Percentiles rank a stretch among this genome's conserved stretches.
These are phyloP conservation scores for Aspergillus nidulans DNA, from an alignment of 495 filamentous ascomycete genomes.

Conservation along the genomic window DNA sequence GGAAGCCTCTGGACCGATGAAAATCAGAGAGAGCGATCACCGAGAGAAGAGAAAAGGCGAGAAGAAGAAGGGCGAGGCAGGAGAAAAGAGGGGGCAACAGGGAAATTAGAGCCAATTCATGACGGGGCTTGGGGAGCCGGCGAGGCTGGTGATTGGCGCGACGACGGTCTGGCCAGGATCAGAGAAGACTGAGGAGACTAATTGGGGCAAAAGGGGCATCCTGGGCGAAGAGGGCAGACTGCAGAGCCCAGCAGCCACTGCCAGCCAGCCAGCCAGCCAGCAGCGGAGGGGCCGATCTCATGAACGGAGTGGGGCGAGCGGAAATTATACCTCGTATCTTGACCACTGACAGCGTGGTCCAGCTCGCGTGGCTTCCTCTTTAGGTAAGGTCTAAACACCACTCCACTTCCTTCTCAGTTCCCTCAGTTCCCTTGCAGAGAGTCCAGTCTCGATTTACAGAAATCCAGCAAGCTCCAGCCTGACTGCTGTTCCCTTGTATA, in stretches of 20 bases:
- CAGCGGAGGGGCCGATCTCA: too few relatives aligned
- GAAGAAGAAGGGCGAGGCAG: constrained; percentile 33
- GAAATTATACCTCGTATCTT: too few relatives aligned
- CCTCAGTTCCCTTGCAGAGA: constrained; percentile 4
- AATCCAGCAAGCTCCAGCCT: not conserved
- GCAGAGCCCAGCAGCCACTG: too few relatives aligned
- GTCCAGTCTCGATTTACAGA: not conserved
- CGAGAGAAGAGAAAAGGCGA: constrained; percentile 23
- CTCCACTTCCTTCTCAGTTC: not conserved
- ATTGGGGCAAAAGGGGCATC: not conserved
- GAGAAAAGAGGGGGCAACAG: constrained; percentile 22
- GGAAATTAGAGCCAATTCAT: constrained; percentile 13
- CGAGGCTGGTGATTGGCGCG: constrained; percentile 13
- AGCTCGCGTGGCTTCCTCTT: not conserved
- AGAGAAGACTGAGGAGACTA: not conserved
- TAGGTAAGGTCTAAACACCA: not conserved
- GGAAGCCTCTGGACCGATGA: constrained; percentile 47
- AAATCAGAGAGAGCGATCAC: constrained; percentile 36
- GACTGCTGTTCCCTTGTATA: not conserved
- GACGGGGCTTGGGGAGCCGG: constrained; percentile 5
- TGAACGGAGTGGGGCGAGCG: not conserved
- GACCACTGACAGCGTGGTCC: not conserved
- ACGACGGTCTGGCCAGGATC: constrained; percentile 10
- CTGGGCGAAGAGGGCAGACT: too few relatives aligned
- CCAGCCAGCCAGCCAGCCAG: not conserved